phyloP scores from a whole-genome alignment of 2,329 filamentous ascomycete species.

The Epichloe scottii region DNA sequence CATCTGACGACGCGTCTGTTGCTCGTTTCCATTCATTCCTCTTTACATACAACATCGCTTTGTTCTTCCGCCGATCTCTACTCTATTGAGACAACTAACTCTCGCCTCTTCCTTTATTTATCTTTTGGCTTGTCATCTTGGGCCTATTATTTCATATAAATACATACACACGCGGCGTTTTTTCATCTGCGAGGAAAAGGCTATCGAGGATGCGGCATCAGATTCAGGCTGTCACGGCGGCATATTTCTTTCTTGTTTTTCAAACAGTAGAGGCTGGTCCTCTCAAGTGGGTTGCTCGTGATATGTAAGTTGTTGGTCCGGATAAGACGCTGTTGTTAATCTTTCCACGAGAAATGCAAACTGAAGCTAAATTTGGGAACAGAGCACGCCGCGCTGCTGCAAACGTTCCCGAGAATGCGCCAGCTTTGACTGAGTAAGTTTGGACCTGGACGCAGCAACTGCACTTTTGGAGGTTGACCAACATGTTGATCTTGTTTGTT shows the following conservation, averaged over 20 bases:
- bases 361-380: conserved; percentile 6
- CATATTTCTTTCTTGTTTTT: conserved; percentile 17
- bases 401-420: background rate
- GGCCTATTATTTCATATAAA: background rate
- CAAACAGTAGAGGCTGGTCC: conserved; percentile 23
- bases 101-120: background rate
- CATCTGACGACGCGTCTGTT: background rate
- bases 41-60: background rate
- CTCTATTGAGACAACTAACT: background rate
- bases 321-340: background rate
- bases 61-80: background rate
- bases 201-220: conserved; percentile 1
- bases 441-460: background rate
- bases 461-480: background rate
- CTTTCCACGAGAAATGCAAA: background rate
- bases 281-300: conserved; percentile 20
- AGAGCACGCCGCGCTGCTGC: conserved; percentile 12
- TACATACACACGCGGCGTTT: background rate
- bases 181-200: background rate
- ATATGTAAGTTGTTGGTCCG: conserved; percentile 14
- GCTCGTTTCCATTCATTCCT: background rate
- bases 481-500: background rate
- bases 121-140: background rate
- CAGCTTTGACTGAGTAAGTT: background rate
- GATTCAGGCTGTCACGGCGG: conserved; percentile 10